phyloP scores from a whole-genome alignment of 768 basidiomycete species.

The Xanthoconium stramineum region DNA sequence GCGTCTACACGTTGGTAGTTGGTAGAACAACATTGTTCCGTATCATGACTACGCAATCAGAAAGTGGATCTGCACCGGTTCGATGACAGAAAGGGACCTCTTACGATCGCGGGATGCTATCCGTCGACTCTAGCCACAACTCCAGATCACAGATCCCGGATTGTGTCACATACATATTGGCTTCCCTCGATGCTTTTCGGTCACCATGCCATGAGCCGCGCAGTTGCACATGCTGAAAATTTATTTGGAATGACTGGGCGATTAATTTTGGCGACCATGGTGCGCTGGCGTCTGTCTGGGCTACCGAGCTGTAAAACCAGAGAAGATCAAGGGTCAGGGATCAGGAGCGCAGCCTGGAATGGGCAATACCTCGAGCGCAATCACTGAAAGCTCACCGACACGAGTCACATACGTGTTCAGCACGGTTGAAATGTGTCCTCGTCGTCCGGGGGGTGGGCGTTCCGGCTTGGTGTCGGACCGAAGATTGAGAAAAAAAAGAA shows the following conservation, averaged over 20 bases:
- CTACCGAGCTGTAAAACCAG: background rate
- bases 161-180: background rate
- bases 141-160: background rate
- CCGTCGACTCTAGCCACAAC: background rate
- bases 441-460: no score
- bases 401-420: no score
- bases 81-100: background rate
- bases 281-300: background rate
- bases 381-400: no score
- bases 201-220: slow-evolving; percentile 8
- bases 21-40: slow-evolving; percentile 1
- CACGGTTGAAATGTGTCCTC: no score
- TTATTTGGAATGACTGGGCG: background rate
- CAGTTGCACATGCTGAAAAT: background rate
- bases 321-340: background rate
- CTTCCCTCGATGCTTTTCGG: slow-evolving; percentile 4
- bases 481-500: no score
- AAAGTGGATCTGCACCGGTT: background rate
- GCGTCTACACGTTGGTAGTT: slow-evolving; percentile 4
- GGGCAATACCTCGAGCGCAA: background rate
- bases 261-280: background rate
- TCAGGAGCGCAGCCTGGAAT: background rate
- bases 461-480: no score
- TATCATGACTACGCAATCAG: background rate
- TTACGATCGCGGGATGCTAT: background rate